Conservation (phyloP, 2,329 filamentous ascomycete species). For the Aspergillus viridinutans region DNA sequence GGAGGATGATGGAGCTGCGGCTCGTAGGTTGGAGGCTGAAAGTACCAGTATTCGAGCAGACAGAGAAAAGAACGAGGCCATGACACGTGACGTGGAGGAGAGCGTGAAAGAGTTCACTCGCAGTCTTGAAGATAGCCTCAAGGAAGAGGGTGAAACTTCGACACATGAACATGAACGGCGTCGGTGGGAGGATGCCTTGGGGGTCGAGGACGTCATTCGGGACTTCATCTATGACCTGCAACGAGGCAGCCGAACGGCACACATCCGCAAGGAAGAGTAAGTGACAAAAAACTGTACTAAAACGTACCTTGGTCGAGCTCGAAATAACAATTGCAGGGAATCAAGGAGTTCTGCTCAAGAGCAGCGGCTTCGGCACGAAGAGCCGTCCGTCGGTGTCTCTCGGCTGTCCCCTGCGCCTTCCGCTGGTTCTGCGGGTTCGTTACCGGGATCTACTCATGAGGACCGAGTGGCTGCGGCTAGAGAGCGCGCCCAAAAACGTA, state of each 20-base stretch:
- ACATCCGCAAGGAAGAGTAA: slow-evolving; percentile 61
- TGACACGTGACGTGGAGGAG: slow-evolving; percentile 95
- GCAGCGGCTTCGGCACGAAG: slow-evolving; percentile 52
- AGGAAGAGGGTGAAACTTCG: slow-evolving; percentile 70
- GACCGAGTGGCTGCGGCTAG: slow-evolving; percentile 95
- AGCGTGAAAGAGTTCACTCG: slow-evolving; percentile 85
- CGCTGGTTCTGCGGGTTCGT: slow-evolving; percentile 62
- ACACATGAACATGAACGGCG: slow-evolving; percentile 84
- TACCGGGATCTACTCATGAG: slow-evolving; percentile 83
- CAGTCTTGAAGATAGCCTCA: slow-evolving; percentile 80
- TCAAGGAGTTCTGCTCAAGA: slow-evolving; percentile 50
- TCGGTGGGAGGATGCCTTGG: slow-evolving; percentile 92
- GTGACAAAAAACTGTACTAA: slow-evolving; percentile 12
- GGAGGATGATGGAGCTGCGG: slow-evolving; percentile 71
- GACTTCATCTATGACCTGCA: slow-evolving; percentile 98
- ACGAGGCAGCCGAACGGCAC: slow-evolving; percentile 73
- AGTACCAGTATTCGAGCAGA: slow-evolving; percentile 75
- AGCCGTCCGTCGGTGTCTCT: slow-evolving; percentile 43
- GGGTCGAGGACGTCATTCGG: slow-evolving; percentile 92
- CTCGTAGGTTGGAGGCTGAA: slow-evolving; percentile 85
- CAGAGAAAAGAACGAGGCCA: slow-evolving; percentile 88
- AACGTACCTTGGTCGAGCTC: neutral
- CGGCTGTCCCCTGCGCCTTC: slow-evolving; percentile 46
- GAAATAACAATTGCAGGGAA: slow-evolving; percentile 36
- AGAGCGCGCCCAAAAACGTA: slow-evolving; percentile 92